Conservation (phyloP, 139 green algal species). For the Chlamydomonas sp. region DNA sequence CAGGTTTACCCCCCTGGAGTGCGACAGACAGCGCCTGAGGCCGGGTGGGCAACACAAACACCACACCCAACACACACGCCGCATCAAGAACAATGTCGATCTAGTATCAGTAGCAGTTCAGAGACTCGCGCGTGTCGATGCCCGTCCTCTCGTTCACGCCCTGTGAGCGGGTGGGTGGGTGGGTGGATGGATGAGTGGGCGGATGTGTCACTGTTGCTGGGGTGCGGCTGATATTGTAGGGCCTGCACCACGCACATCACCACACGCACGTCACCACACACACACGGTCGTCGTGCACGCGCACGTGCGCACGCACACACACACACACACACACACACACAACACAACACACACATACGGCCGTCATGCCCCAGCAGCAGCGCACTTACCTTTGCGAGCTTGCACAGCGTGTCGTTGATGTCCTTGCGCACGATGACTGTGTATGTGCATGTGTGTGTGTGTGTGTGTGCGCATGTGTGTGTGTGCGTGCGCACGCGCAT, state of each 20-base stretch:
- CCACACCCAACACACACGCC: conserved; percentile 1
- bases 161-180: no score
- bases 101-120: conserved; percentile 6
- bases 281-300: no score
- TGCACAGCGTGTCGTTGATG: conserved; percentile 15
- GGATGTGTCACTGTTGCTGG: no score
- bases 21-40: no score
- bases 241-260: background rate
- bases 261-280: no score
- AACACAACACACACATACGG: no score
- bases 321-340: no score
- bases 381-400: background rate
- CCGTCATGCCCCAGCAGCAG: background rate
- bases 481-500: background rate
- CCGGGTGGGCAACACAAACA: no score
- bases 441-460: background rate
- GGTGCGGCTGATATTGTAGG: background rate
- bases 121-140: background rate
- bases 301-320: background rate
- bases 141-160: conserved; percentile 12
- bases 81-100: no score
- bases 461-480: background rate
- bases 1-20: no score
- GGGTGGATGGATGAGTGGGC: no score
- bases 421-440: conserved; percentile 14